phyloP scores from a whole-genome alignment of 1,284 basidiomycete species.

The Moesziomyces sp. region DNA sequence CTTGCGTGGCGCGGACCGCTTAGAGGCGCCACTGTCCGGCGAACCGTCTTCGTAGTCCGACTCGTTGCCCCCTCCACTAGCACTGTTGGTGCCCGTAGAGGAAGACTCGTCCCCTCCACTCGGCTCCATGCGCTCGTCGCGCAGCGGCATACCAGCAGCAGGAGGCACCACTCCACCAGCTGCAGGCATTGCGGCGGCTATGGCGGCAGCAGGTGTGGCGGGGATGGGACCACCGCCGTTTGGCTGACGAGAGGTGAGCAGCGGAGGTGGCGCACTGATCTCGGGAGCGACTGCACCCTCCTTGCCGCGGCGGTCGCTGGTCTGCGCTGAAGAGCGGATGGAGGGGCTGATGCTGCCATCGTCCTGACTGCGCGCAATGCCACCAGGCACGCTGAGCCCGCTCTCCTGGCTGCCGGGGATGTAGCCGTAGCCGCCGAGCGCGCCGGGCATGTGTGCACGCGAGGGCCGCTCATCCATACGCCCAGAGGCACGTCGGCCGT shows the following conservation, averaged over 20 bases:
- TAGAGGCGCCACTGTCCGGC: conserved; percentile 3
- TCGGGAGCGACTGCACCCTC: not conserved
- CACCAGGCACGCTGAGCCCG: conserved; percentile 43
- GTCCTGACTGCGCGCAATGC: conserved; percentile 25
- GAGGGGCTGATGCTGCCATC: conserved; percentile 53
- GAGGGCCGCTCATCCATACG: conserved; percentile 4
- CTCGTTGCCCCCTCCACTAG: conserved; percentile 24
- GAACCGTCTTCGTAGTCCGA: conserved; percentile 44
- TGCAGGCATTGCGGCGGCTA: not conserved
- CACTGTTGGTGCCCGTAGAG: conserved; percentile 32
- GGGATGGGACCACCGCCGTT: not conserved
- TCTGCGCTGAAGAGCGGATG: conserved; percentile 55
- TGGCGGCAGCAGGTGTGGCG: too few relatives aligned
- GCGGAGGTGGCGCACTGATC: conserved; percentile 28
- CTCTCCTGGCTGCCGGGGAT: conserved; percentile 64
- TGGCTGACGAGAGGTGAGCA: conserved; percentile 13
- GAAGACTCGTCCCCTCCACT: conserved; percentile 40
- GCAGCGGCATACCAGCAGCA: not conserved
- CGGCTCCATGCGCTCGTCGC: conserved; percentile 28
- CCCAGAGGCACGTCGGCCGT: conserved; percentile 2
- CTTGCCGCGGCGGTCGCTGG: conserved; percentile 21
- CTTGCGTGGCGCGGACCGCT: conserved; percentile 11
- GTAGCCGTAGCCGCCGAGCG: conserved; percentile 60
- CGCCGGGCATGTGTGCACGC: conserved; percentile 36
- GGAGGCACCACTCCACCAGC: not conserved